Evolutionary conservation across 176 grass and related monocot species (phyloP), one percentile per base, ranked within the genome.

Genomic region (Aegilops speltoides): DNA sequence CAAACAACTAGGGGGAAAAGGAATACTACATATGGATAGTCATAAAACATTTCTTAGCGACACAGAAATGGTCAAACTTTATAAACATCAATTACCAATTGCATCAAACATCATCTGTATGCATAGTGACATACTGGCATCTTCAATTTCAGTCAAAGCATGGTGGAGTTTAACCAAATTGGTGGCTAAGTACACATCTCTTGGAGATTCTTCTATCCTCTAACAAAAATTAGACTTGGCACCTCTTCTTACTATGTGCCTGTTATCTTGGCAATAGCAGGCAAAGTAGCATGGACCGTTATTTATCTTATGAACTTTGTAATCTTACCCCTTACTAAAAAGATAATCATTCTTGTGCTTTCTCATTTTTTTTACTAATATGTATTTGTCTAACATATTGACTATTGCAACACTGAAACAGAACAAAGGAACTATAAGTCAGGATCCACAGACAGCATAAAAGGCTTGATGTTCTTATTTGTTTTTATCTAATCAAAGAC

Each of bases 21-120:
- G 15, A 32, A 38, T 31, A 29, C 56, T 33, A 46, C 16, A 23
- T 60, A 6, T 11, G 57, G 0, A 23, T 24, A 45, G 3, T 15
- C 14, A 60, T 26, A 89, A 67, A 89, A 6, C 64, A 24, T 83
- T 72, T 36, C 7, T 20, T 25, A 16, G 50, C 80, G 67, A 68
- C 59, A 85, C 22, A 5, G 3, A 63, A 43, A 73, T 50, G 3
- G 36, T 52, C 33, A 83, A 72, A 52, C 28, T 41, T 33, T 61
- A 6, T n/a, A 84, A 64, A 31, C 29, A 78, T 25, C 36, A 81
- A 69, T 59, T 43, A 36, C 13, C 69, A 56, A 65, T 59, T 63
- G 45, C 59, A 67, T 81, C 25, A 13, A 81, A 81, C 23, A 79
- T 66, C 67, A 72, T 54, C 41, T 3, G 17, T 29, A 41, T 7